Conservation (phyloP, 768 basidiomycete species). For the Boletus reticulatus region DNA sequence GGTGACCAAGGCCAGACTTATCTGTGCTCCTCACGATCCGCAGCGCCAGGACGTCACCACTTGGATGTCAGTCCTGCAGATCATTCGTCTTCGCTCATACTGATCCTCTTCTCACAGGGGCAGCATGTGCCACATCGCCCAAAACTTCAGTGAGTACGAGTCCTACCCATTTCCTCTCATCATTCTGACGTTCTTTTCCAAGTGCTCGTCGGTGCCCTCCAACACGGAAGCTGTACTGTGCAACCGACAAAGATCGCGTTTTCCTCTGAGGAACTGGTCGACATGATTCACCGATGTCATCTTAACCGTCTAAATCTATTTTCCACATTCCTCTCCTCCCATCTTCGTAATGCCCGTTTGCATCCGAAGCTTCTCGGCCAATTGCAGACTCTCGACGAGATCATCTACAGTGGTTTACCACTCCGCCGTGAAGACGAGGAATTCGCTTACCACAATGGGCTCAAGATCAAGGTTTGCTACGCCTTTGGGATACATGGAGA, state of each 20-base stretch:
- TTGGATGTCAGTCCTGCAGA: conserved; percentile 58
- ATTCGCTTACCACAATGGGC: conserved; percentile 62
- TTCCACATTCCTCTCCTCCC: conserved; percentile 60
- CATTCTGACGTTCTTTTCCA: conserved; percentile 14
- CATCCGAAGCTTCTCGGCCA: conserved; percentile 60
- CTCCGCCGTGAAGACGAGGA: conserved; percentile 67
- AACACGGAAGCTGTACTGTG: conserved; percentile 70
- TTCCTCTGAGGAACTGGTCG: conserved; percentile 63
- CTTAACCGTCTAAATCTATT: conserved; percentile 80
- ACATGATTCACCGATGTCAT: conserved; percentile 65
- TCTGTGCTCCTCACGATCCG: conserved; percentile 46
- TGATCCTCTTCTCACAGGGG: conserved; percentile 53
- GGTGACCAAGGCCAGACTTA: conserved; percentile 56
- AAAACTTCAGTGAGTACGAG: conserved; percentile 62
- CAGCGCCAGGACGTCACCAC: conserved; percentile 65
- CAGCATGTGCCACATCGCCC: conserved; percentile 81
- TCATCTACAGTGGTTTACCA: conserved; percentile 64
- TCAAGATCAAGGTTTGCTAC: conserved; percentile 57
- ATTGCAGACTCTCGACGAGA: conserved; percentile 57
- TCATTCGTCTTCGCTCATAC: conserved; percentile 19
- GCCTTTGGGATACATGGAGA: conserved; percentile 8
- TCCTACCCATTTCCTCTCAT: conserved; percentile 18
- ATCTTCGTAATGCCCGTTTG: conserved; percentile 57
- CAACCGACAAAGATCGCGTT: conserved; percentile 67
- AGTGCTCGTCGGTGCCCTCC: conserved; percentile 69